phyloP scores from a whole-genome alignment of 805 yeast species.

The Candida sphagnicola region DNA sequence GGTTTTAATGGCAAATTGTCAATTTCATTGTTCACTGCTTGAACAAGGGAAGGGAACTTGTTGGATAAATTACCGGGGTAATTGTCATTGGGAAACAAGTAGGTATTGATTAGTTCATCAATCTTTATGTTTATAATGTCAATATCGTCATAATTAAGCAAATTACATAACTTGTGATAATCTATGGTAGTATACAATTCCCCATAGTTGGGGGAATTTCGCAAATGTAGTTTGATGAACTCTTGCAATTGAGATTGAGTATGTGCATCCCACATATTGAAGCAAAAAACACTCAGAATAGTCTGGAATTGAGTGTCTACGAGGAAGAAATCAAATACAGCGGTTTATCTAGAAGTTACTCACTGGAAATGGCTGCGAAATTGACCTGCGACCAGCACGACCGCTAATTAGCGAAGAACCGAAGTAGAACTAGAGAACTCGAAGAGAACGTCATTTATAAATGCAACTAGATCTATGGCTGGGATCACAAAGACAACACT shows the following conservation, averaged over 20 bases:
- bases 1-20: neutral
- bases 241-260: constrained; percentile 7
- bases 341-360: too few relatives aligned
- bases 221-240: constrained; percentile 10
- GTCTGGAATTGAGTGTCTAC: neutral
- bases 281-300: too few relatives aligned
- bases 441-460: too few relatives aligned
- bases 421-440: too few relatives aligned
- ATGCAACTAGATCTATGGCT: too few relatives aligned
- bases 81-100: neutral
- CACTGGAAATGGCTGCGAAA: too few relatives aligned
- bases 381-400: too few relatives aligned
- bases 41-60: neutral
- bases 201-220: constrained; percentile 4
- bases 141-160: constrained; percentile 11
- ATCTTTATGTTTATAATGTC: constrained; percentile 16
- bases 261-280: neutral
- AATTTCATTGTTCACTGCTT: neutral
- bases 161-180: constrained; percentile 13
- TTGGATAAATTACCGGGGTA: constrained; percentile 11
- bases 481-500: too few relatives aligned
- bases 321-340: too few relatives aligned
- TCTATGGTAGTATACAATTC: constrained; percentile 16
- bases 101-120: constrained; percentile 13
- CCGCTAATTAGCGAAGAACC: too few relatives aligned